Base-by-base conservation (phyloP, 2,329 filamentous ascomycete species). In the Thermothelomyces thermophilus region DNA sequence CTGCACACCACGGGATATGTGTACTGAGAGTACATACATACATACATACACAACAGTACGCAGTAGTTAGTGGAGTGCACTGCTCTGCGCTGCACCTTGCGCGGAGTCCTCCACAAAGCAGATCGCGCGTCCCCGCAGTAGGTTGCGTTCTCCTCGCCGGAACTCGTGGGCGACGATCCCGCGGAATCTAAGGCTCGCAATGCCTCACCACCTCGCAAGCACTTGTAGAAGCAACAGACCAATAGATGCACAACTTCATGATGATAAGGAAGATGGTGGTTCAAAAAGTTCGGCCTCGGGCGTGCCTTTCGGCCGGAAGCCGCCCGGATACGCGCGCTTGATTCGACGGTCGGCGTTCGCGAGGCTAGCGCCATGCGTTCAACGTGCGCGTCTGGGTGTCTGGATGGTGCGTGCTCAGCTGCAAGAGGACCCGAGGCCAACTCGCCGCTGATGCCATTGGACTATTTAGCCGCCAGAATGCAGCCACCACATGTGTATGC, bases 391-490 rank as follows among this genome's bases (percentile, higher is more conserved):
- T 20, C 31, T 36, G 43, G 34, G 45, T 26, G 46, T 44, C 26
- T 46, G 34, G 33, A 26, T 30, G 39, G 37, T 30, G 48, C 39
- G 40, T 51, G 30, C 31, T 22, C 52, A 42, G 35, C 41, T 20
- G 30, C 44, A 24, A 34, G 19, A 31, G 37, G 41, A 14, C 26
- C n/a, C 24, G 16, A 41, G 20, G 13, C 39, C 19, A 13, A 14
- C 30, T 19, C 35, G 26, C 24, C 10, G 17, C 3, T 14, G 9
- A 17, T 24, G 31, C 24, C 26, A 56, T 56, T 53, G 55, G 52
- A 19, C 19, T 19, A 20, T 40, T 43, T 53, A 55, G 55, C 50
- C 55, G 55, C 55, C 52, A 47, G 41, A 42, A 46, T 48, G 52
- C 49, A 54, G 48, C 54, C 49, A 55, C 46, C 49, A 41, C 54